A percentile compares a stretch with the other conserved stretches of the same genome.
These are phyloP conservation scores for Talaromyces liani DNA, from an alignment of 495 filamentous ascomycete species.

Conservation along the genomic window DNA sequence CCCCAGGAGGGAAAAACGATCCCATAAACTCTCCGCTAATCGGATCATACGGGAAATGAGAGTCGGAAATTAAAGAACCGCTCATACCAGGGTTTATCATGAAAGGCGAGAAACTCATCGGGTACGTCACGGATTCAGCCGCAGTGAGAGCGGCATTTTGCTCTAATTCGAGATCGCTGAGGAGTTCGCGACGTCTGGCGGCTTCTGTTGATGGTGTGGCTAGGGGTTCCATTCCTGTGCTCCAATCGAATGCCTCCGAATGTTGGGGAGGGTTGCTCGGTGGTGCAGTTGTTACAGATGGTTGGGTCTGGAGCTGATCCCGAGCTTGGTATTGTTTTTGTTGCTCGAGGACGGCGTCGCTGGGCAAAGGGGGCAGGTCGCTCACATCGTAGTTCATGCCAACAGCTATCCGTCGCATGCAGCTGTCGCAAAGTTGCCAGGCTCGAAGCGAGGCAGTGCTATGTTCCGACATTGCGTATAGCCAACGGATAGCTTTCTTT, in stretches of 20 bases:
- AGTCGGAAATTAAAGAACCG: slow-evolving; percentile 11
- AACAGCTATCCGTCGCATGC: slow-evolving; percentile 29
- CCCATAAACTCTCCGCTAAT: slow-evolving; percentile 39
- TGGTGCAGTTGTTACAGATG: not conserved
- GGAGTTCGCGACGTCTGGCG: not conserved
- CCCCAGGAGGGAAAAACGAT: slow-evolving; percentile 32
- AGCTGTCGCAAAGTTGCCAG: slow-evolving; percentile 47
- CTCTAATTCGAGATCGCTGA: not conserved
- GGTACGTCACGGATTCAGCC: not conserved
- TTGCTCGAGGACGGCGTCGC: slow-evolving; percentile 14
- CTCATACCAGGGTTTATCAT: not conserved
- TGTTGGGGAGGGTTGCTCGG: not conserved
- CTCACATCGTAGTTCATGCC: slow-evolving; percentile 36
- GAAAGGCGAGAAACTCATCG: slow-evolving; percentile 7
- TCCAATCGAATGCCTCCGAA: slow-evolving; percentile 4
- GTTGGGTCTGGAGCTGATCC: not conserved
- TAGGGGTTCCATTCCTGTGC: slow-evolving; percentile 8
- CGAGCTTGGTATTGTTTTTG: not conserved
- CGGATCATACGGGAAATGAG: slow-evolving; percentile 40
- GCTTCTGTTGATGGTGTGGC: not conserved
- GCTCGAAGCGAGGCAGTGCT: slow-evolving; percentile 49
- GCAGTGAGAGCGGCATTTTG: not conserved
- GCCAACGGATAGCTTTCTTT: slow-evolving; percentile 50
- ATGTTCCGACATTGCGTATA: slow-evolving; percentile 45
- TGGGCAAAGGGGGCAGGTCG: slow-evolving; percentile 28